Base-by-base conservation (phyloP, 129 eudicot species). In the Solidago caesia region DNA sequence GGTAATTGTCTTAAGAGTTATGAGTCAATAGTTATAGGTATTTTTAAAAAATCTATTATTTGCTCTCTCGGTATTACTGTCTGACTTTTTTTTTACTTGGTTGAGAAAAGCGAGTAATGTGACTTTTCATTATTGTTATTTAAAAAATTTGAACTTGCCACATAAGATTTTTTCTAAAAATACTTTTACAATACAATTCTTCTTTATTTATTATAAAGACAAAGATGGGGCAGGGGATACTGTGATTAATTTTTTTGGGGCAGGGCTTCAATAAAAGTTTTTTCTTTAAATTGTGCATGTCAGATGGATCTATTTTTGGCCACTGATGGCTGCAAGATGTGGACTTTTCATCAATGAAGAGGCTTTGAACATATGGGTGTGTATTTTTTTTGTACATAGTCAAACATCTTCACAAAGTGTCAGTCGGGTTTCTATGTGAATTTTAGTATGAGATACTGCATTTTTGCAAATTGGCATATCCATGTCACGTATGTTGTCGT, bases 281-380 rank as follows among this genome's bases (percentile, higher is more conserved):
- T 43, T 6, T 49, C 12, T 21, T 56, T 72, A 7, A 48, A 74
- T 63, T 52, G 42, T 45, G 68, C 59, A 52, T 80, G 85, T 66
- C 87, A 92, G 98, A 79, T 92, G 98, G 98, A 65, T 92, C 83
- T 92, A 92, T 79, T 92, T 92, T 87, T 92, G 98, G 98, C 78
- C 89, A 78, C 87, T 92, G 71, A 88, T 92, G 96, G 98, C 98
- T 65, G 96, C 98, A 70, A 96, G 96, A 45, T 92, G 79, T 79
- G 98, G 98, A 75, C 92, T 92, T 75, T 92, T 92, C 68, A 92
- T 92, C 53, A 92, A 96, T 72, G 98, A 92, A 89, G 98, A 92
- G 86, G 98, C 98, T 64, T 86, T 92, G 79, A 92, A 92, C 86
- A 92, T 87, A 84, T 92, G 98, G 98, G 96, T 92, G 79, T 73